A percentile compares a stretch with the other conserved stretches of the same genome.
Evolutionary conservation across 176 grass and related monocot species (phyloP).

Genomic region (Oryza australiensis): DNA sequence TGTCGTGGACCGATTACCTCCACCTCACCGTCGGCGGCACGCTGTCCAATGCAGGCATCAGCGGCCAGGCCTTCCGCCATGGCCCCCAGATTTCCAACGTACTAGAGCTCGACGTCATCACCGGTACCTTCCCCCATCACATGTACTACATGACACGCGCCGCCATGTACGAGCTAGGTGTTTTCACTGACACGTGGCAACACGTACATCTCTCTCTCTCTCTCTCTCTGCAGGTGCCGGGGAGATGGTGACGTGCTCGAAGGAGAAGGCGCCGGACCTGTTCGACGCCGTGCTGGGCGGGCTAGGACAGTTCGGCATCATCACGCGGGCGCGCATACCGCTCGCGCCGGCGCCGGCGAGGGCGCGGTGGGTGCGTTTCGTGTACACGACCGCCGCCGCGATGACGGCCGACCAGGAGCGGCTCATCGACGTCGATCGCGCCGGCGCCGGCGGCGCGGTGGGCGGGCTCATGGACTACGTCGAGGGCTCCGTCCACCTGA

Average conservation of each 20-base stretch:
- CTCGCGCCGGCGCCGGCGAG: slow-evolving; percentile 45
- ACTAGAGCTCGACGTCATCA: slow-evolving; percentile 67
- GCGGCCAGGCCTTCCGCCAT: slow-evolving; percentile 56
- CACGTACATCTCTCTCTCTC: too few species aligned
- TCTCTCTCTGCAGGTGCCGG: slow-evolving; percentile 43
- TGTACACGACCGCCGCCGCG: slow-evolving; percentile 41
- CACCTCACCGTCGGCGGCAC: slow-evolving; percentile 64
- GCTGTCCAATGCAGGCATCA: slow-evolving; percentile 75
- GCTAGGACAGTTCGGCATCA: slow-evolving; percentile 71
- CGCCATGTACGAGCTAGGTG: too few species aligned
- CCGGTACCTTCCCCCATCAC: slow-evolving; percentile 35
- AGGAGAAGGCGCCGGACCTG: slow-evolving; percentile 28
- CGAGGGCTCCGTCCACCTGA: slow-evolving; percentile 50
- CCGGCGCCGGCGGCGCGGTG: neutral
- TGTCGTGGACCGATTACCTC: slow-evolving; percentile 70
- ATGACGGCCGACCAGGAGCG: slow-evolving; percentile 53
- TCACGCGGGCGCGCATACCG: slow-evolving; percentile 64
- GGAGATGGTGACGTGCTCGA: slow-evolving; percentile 58
- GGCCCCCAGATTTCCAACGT: slow-evolving; percentile 80
- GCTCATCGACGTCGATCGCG: slow-evolving; percentile 28
- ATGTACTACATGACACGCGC: neutral
- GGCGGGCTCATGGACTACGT: slow-evolving; percentile 61
- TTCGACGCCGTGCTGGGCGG: slow-evolving; percentile 70
- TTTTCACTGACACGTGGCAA: too few species aligned
- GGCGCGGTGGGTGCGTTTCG: slow-evolving; percentile 54